Percentiles rank a stretch among this genome's conserved stretches.
phyloP scores from a whole-genome alignment of 2,329 filamentous ascomycete species.

The Verticillium tricorpus region DNA sequence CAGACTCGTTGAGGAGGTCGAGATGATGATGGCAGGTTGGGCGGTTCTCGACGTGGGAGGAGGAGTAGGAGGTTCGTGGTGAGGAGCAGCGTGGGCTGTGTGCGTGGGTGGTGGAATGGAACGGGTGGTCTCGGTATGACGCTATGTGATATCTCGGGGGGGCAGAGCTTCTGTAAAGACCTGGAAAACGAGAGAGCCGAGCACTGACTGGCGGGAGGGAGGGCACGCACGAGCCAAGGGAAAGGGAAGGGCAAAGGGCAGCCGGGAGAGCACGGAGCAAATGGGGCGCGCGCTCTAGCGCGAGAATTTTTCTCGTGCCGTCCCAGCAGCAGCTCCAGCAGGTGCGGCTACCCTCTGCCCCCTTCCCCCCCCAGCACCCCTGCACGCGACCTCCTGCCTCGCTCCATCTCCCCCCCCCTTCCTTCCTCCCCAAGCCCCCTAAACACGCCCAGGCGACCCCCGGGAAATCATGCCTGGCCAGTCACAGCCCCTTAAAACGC shows the following conservation, averaged over 20 bases:
- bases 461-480: neutral
- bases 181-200: neutral
- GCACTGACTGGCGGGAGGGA: neutral
- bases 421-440: neutral
- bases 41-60: slow-evolving; percentile 2
- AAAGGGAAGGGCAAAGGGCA: neutral
- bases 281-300: slow-evolving; percentile 10
- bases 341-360: neutral
- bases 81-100: slow-evolving; percentile 4
- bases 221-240: neutral
- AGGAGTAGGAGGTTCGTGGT: neutral
- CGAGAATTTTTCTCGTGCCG: slow-evolving; percentile 7
- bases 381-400: neutral
- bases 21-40: slow-evolving; percentile 7
- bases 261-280: slow-evolving; percentile 10
- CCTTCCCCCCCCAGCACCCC: neutral
- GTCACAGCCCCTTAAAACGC: neutral
- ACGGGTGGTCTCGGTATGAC: slow-evolving; percentile 10
- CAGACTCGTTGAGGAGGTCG: slow-evolving; percentile 8
- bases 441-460: neutral
- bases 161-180: slow-evolving; percentile 2
- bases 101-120: neutral
- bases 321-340: neutral
- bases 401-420: neutral
- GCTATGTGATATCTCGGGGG: slow-evolving; percentile 8